These are phyloP conservation scores for Curvularia lunata DNA, from an alignment of 2,329 filamentous ascomycete genomes.

Conservation along the genomic window DNA sequence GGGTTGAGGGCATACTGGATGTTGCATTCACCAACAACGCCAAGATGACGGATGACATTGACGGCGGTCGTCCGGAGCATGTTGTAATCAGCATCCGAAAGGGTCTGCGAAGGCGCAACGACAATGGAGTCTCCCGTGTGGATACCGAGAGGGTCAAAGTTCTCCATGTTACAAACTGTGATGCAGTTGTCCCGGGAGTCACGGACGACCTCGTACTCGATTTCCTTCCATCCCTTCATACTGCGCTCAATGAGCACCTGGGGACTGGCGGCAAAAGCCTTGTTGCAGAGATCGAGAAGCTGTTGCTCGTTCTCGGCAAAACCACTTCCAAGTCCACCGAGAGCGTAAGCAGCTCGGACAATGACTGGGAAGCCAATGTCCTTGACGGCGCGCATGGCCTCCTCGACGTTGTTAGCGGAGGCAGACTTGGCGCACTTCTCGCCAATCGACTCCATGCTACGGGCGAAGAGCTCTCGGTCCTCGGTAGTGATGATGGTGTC, in stretches of 20 bases:
- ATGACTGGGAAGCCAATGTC: constrained; percentile 96
- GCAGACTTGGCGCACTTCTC: constrained; percentile 98
- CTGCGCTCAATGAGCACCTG: constrained; percentile 96
- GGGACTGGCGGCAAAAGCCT: constrained; percentile 92
- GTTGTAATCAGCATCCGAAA: constrained; percentile 98
- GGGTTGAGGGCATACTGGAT: constrained; percentile 98
- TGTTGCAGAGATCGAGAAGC: constrained; percentile 86
- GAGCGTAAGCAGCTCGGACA: constrained; percentile 91
- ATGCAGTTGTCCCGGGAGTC: constrained; percentile 98
- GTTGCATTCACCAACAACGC: constrained; percentile 98
- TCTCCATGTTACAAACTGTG: constrained; percentile 99
- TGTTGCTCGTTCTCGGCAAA: constrained; percentile 90
- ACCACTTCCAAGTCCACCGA: constrained; percentile 92
- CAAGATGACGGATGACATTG: constrained; percentile 95
- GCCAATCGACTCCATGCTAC: constrained; percentile 97
- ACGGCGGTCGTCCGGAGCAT: constrained; percentile 97
- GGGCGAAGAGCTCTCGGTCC: constrained; percentile 94
- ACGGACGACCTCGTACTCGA: constrained; percentile 97
- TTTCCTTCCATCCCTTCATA: constrained; percentile 99
- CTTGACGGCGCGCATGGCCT: constrained; percentile 86
- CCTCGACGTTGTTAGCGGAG: constrained; percentile 85
- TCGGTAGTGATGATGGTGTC: constrained; percentile 99
- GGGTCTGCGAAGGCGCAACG: constrained; percentile 93
- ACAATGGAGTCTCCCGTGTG: constrained; percentile 99
- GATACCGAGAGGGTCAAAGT: constrained; percentile 97